Evolutionary conservation across 768 basidiomycete genomes (phyloP).

Genomic region (Sistotremastrum niveocremeum): DNA sequence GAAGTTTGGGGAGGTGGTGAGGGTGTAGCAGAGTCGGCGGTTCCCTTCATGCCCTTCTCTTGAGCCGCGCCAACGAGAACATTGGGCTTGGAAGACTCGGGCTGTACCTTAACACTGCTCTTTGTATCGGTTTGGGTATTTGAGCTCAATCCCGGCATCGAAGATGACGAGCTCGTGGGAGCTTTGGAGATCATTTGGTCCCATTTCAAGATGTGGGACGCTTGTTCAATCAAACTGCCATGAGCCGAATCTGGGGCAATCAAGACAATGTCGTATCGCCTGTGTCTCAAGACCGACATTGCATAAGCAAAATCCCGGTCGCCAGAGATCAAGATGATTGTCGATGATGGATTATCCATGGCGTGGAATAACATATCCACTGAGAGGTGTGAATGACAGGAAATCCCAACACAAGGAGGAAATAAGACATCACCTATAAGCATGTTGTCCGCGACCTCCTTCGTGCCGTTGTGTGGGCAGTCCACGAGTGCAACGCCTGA

Average conservation of each 20-base stretch:
- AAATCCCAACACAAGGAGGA: constrained; percentile 6
- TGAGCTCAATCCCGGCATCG: too few relatives aligned
- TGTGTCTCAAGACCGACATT: constrained; percentile 40
- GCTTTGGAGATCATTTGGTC: too few relatives aligned
- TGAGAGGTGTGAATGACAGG: constrained; percentile 19
- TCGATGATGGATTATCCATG: constrained; percentile 42
- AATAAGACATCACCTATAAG: constrained; percentile 25
- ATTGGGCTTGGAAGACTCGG: too few relatives aligned
- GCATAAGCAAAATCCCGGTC: constrained; percentile 58
- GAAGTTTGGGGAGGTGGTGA: too few relatives aligned
- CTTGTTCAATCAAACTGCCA: too few relatives aligned
- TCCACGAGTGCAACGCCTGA: constrained; percentile 34
- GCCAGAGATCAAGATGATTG: constrained; percentile 49
- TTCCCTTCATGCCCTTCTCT: too few relatives aligned
- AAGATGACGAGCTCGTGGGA: too few relatives aligned
- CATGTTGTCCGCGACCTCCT: constrained; percentile 33
- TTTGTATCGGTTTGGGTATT: too few relatives aligned
- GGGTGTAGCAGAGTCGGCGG: too few relatives aligned
- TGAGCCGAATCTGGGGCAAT: constrained; percentile 19
- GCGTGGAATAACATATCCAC: constrained; percentile 58
- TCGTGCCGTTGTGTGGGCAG: constrained; percentile 15
- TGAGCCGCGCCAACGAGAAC: too few relatives aligned
- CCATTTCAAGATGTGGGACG: too few relatives aligned
- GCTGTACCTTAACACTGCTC: too few relatives aligned
- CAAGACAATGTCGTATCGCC: constrained; percentile 38